These are phyloP conservation scores for Parsonsia alboflavescens DNA, from an alignment of 257 asterid species.

Conservation along the genomic window DNA sequence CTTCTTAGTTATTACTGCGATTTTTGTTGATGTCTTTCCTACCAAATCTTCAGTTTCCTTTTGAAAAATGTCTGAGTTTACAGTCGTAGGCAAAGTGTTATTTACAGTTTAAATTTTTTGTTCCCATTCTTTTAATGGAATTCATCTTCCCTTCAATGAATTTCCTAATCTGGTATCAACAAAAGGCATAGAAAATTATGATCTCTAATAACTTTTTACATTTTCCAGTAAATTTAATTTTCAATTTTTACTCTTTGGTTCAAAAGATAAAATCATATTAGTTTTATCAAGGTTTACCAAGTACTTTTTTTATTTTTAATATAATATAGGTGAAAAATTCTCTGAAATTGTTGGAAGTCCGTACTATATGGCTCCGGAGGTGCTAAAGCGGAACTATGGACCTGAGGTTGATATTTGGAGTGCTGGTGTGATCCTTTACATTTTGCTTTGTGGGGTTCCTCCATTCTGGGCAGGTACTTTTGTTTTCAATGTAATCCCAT, in stretches of 20 bases:
- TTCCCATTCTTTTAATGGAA: not conserved
- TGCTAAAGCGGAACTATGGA: conserved; percentile 79
- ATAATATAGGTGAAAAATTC: conserved; percentile 55
- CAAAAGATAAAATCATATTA: not conserved
- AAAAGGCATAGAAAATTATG: not conserved
- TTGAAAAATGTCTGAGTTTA: not conserved
- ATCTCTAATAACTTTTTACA: not conserved
- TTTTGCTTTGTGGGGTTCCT: conserved; percentile 92
- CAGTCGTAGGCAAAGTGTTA: not conserved
- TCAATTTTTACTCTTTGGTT: not conserved
- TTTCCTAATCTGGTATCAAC: not conserved
- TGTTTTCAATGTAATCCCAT: not conserved
- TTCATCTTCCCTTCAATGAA: not conserved
- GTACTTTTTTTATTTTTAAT: not conserved
- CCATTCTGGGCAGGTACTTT: conserved; percentile 94
- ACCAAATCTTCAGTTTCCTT: not conserved
- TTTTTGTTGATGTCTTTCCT: not conserved
- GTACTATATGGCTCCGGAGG: conserved; percentile 94
- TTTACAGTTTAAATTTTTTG: not conserved
- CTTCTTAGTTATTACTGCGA: not conserved
- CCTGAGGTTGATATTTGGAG: conserved; percentile 94
- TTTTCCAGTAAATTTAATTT: not conserved
- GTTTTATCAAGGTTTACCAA: not conserved
- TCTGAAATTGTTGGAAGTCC: conserved; percentile 95
- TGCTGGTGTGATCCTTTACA: conserved; percentile 90